These are phyloP conservation scores for Auricularia sp. DNA, from an alignment of 768 basidiomycete species.

Conservation along the genomic window DNA sequence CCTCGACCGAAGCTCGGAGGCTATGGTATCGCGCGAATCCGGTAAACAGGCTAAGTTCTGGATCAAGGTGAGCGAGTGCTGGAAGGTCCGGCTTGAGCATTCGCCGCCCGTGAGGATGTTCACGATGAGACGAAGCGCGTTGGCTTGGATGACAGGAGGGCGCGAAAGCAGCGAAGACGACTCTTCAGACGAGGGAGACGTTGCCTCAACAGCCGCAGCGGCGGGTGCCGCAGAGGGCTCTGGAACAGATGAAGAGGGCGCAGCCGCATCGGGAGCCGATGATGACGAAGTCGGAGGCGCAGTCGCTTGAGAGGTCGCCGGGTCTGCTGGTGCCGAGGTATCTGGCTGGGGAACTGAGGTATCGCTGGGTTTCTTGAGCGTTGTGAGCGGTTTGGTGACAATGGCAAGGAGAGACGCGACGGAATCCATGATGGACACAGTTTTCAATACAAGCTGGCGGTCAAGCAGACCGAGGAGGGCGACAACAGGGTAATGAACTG, in stretches of 20 bases:
- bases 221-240: slow-evolving; percentile 8
- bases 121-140: slow-evolving; percentile 82
- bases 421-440: slow-evolving; percentile 86
- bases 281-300: neutral
- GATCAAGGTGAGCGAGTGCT: slow-evolving; percentile 82
- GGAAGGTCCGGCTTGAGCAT: slow-evolving; percentile 93
- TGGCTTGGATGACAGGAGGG: slow-evolving; percentile 76
- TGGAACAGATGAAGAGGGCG: neutral
- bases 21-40: slow-evolving; percentile 79
- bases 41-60: slow-evolving; percentile 85
- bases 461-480: slow-evolving; percentile 81
- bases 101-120: slow-evolving; percentile 97
- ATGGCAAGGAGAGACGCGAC: slow-evolving; percentile 80
- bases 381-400: slow-evolving; percentile 74
- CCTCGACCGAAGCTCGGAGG: slow-evolving; percentile 74
- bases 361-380: slow-evolving; percentile 35
- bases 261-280: neutral
- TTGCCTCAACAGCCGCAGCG: neutral
- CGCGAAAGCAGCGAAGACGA: slow-evolving; percentile 37
- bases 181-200: slow-evolving; percentile 8
- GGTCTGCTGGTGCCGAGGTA: slow-evolving; percentile 9
- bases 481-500: slow-evolving; percentile 86
- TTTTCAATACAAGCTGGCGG: slow-evolving; percentile 72
- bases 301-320: slow-evolving; percentile 12
- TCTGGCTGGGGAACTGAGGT: neutral